Evolutionary conservation across 805 yeast species (phyloP), one percentile per base, ranked within the genome.

Genomic region (Candida silvicultrix): DNA sequence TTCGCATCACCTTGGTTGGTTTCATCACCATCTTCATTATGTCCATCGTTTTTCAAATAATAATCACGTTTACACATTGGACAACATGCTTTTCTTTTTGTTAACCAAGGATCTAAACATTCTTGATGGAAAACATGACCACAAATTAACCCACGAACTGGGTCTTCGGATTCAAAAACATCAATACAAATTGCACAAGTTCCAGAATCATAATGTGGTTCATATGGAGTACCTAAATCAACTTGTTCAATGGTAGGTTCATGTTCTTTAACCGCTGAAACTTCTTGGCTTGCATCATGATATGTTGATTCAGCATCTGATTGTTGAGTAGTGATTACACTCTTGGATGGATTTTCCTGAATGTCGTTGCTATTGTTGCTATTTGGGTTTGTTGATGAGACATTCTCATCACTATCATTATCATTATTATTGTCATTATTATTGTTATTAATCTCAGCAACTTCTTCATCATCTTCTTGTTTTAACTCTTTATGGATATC

Each of bases 61-160:
- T 81, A 82, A 59, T 81, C 89, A 29, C 83, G 67, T 57, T 86
- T 85, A 64, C 96, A 87, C 70, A 83, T 79, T 9, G 96, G 95
- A 60, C 96, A 87, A 55, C 87, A 82, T 1, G 89, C 90, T 41
- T 84, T 74, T 53, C 92, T 69, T 51, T 77, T 76, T 2, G 79
- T 81, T 41, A 87, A 67, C 95, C 95, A 87, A 2, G 90, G 90
- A 51, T 83, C 89, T 44, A 88, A 73, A 64, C 96, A 87, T 16
- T 75, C 82, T 20, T 81, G 71, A 58, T 87, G 96, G 73, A 81
- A 87, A 2, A 83, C 89, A 63, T 87, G 96, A 3, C 89, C 89
- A 66, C 96, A 87, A 11, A 85, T 69, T 39, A 88, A 70, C 0
- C 88, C 88, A 42, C 95, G 75, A 2, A 87, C 88, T 1, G 63